These are phyloP conservation scores for Aspergillus tubingensis DNA, from an alignment of 2,329 filamentous ascomycete species.

Conservation along the genomic window DNA sequence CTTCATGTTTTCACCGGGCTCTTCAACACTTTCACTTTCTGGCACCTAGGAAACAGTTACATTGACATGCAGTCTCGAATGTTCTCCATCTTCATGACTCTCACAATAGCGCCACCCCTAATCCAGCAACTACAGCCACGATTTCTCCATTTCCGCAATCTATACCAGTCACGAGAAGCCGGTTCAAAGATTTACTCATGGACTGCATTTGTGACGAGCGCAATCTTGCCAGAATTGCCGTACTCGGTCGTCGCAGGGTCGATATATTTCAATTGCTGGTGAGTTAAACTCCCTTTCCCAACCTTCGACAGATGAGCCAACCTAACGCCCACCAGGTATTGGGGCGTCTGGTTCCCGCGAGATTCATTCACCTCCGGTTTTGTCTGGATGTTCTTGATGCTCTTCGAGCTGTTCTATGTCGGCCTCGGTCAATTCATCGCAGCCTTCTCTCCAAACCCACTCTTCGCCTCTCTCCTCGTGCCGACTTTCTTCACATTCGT, in stretches of 20 bases:
- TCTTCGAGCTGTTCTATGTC: constrained; percentile 68
- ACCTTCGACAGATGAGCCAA: too few relatives aligned
- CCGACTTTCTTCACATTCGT: constrained; percentile 71
- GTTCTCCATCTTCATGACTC: constrained; percentile 75
- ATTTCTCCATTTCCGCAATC: constrained; percentile 64
- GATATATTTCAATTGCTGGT: constrained; percentile 68
- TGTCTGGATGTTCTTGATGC: constrained; percentile 63
- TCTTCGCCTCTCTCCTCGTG: constrained; percentile 66
- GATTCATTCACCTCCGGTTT: constrained; percentile 62
- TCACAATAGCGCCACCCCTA: constrained; percentile 72
- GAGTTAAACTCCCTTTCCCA: too few relatives aligned
- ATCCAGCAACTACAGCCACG: constrained; percentile 77
- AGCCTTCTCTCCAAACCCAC: constrained; percentile 65
- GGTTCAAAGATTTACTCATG: constrained; percentile 81
- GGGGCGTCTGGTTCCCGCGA: constrained; percentile 55
- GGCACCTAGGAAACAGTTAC: constrained; percentile 57
- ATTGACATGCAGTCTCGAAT: constrained; percentile 70
- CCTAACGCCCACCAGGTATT: constrained; percentile 47
- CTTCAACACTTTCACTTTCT: constrained; percentile 73
- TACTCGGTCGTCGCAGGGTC: constrained; percentile 67
- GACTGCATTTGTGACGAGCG: constrained; percentile 67
- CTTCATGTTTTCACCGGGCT: constrained; percentile 64
- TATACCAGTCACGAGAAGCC: constrained; percentile 72
- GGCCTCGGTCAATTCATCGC: constrained; percentile 69
- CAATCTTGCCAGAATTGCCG: constrained; percentile 69